Base-by-base conservation (phyloP, 352 stramenopile genomes). In the Phytopythium montanum region DNA sequence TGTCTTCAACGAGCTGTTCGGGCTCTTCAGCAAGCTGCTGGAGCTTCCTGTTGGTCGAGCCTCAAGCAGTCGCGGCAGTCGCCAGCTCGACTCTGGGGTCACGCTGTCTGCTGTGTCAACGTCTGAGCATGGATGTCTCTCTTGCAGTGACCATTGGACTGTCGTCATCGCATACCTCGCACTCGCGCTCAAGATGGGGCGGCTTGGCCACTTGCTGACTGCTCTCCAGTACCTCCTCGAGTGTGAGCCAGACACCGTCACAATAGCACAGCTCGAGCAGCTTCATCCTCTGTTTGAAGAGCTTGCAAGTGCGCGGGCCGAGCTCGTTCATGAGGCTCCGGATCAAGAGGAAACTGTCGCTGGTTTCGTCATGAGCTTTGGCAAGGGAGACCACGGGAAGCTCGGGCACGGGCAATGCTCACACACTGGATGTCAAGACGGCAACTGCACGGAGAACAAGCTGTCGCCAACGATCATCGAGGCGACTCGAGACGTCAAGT, bases 361-460 rank as follows among this genome's bases (percentile, higher is more conserved):
- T 2, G 85, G 85, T 0, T 82, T 80, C 45, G 59, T 94, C n/a
- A 81, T 94, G 69, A 94, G 78, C 42, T 95, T 95, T 55, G 85
- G 85, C 12, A 93, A 95, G 51, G 85, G 85, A 2, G 85, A 93
- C 39, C 85, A 95, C 34, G 85, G 85, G 9, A 93, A 95, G 34
- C 73, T 95, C 0, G 85, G 85, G 2, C 85, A 93, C 52, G 85
- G 85, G 1, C 80, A 85, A 51, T 95, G 85, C 49, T 75, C 59
- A 1, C 85, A 93, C 52, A 49, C 69, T 5, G 66, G 70, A 1
- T 95, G 85, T 33, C 57, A 83, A 18, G 85, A 95, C 26, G 74
- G 73, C 3, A 92, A 93, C 31, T 95, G 85, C 51, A 93, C 84
- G 0, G 85, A 95, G 57, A 95, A 95, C 69, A 95, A 95, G 53